phyloP scores from a whole-genome alignment of 192 early-diverging fungal genomes.

The Rhizoclosmatium sp. region DNA sequence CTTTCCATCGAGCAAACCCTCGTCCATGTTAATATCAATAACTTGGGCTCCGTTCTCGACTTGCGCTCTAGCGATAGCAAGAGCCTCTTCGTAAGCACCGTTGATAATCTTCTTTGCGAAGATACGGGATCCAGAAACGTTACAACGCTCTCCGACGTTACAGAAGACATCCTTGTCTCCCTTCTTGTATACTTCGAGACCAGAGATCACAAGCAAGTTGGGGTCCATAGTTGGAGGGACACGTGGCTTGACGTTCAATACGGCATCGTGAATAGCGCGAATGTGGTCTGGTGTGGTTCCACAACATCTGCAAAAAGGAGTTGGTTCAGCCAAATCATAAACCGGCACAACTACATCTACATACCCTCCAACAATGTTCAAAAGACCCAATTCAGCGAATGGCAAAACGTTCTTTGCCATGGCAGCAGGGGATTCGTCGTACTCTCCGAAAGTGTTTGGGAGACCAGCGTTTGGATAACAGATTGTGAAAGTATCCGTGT shows the following conservation, averaged over 20 bases:
- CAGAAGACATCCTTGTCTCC: conserved; percentile 86
- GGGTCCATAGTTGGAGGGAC: conserved; percentile 70
- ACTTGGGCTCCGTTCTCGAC: conserved; percentile 96
- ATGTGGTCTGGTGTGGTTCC: conserved; percentile 97
- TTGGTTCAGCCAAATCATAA: no score
- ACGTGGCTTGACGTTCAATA: conserved; percentile 79
- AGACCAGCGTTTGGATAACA: conserved; percentile 98
- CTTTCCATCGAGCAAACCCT: conserved; percentile 93
- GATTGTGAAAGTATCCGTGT: conserved; percentile 79
- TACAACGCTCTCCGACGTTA: conserved; percentile 97
- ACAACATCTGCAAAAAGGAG: conserved; percentile 68
- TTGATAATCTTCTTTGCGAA: conserved; percentile 95
- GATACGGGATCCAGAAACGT: conserved; percentile 93
- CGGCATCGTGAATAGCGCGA: conserved; percentile 80
- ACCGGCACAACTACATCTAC: not conserved
- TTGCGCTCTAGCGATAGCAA: conserved; percentile 91
- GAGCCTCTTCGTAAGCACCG: conserved; percentile 90
- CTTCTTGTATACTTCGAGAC: conserved; percentile 84
- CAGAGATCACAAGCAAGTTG: conserved; percentile 80
- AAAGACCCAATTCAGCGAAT: conserved; percentile 91
- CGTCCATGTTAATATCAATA: conserved; percentile 97
- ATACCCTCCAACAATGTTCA: conserved; percentile 91
- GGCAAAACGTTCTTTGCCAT: conserved; percentile 87
- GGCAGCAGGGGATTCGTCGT: conserved; percentile 85
- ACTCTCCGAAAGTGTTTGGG: conserved; percentile 97